These are phyloP conservation scores for Cyclospora cayetanensis DNA, from an alignment of 169 alveolate species.

Conservation along the genomic window DNA sequence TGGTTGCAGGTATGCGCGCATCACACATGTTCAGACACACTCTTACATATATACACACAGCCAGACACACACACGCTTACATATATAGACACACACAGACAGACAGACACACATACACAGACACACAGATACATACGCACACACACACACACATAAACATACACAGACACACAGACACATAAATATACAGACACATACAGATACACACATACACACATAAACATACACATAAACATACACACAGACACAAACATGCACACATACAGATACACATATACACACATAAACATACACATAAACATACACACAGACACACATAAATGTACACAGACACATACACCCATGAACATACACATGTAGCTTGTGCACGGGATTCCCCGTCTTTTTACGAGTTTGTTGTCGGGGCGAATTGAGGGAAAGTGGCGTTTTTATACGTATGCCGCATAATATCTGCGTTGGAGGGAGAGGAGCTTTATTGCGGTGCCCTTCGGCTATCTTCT, in stretches of 20 bases:
- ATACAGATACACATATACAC: not conserved
- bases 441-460: not conserved
- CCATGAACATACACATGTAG: not conserved
- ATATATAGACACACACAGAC: not conserved
- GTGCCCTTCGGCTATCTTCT: not conserved
- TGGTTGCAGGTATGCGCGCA: conserved; percentile 71
- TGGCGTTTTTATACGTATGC: not conserved
- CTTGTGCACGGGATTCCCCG: not conserved
- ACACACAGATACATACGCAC: not conserved
- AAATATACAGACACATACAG: not conserved
- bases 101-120: no score
- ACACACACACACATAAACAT: conserved; percentile 9
- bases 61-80: not conserved
- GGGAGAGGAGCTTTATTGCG: not conserved
- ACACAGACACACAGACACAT: not conserved
- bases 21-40: not conserved
- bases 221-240: no score
- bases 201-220: not conserved
- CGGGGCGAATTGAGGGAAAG: not conserved
- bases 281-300: no score
- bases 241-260: not conserved
- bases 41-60: not conserved
- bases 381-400: not conserved
- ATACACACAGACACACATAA: no score
- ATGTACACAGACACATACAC: not conserved